These are phyloP conservation scores for Apiospora sp. DNA, from an alignment of 2,329 filamentous ascomycete genomes.

Conservation along the genomic window DNA sequence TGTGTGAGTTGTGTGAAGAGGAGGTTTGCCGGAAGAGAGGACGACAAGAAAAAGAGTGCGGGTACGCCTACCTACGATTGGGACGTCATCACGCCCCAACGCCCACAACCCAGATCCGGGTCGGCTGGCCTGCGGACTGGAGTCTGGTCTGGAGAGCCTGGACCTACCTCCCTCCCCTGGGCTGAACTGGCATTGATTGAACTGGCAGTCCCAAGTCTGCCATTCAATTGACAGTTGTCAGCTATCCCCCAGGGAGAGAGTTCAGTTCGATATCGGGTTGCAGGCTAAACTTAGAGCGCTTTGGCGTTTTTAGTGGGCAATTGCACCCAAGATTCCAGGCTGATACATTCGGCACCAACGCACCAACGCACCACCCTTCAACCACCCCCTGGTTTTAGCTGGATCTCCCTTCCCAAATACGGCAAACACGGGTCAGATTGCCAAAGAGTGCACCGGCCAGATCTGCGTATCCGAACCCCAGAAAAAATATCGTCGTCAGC, in stretches of 20 bases:
- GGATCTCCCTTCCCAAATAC: conserved; percentile 7
- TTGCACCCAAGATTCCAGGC: conserved; percentile 9
- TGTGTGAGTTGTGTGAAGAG: conserved; percentile 20
- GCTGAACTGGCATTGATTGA: background rate
- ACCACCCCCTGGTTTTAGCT: background rate
- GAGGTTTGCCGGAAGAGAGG: conserved; percentile 18
- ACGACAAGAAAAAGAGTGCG: background rate
- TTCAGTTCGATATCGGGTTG: background rate
- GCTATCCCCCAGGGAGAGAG: background rate
- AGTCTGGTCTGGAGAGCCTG: conserved; percentile 4
- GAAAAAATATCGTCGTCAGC: conserved; percentile 13
- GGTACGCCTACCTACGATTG: background rate
- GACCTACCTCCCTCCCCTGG: background rate
- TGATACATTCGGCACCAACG: conserved; percentile 8
- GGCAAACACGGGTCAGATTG: conserved; percentile 7
- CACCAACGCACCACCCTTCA: background rate
- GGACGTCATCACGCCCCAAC: conserved; percentile 16
- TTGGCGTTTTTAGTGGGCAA: conserved; percentile 16
- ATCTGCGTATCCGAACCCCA: conserved; percentile 16
- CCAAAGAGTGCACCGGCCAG: conserved; percentile 19
- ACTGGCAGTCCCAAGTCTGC: background rate
- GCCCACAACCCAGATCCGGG: background rate
- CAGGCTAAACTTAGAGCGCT: conserved; percentile 18
- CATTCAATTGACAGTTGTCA: conserved; percentile 13
- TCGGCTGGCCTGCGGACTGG: conserved; percentile 9